phyloP scores from a whole-genome alignment of 352 stramenopile genomes.

The Peronospora destructor region DNA sequence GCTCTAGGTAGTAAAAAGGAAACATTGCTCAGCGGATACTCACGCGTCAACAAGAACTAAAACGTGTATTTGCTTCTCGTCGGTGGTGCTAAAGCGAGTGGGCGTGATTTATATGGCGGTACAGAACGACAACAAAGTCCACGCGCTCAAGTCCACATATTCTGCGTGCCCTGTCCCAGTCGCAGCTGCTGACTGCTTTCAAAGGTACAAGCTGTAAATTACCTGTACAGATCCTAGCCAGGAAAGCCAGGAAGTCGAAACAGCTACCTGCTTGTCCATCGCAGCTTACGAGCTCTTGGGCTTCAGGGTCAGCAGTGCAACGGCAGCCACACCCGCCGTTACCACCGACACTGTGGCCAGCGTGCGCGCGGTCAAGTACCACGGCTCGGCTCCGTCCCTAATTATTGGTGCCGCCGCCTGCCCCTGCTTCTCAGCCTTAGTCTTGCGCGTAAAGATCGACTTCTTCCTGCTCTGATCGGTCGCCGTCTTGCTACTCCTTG shows the following conservation, averaged over 20 bases:
- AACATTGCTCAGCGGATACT: constrained; percentile 13
- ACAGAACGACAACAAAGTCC: constrained; percentile 8
- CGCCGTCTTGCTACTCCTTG: constrained; percentile 12
- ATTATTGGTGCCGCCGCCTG: constrained; percentile 11
- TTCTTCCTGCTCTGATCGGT: constrained; percentile 21
- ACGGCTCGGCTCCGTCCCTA: constrained; percentile 27
- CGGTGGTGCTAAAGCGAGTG: constrained; percentile 18
- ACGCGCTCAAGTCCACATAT: constrained; percentile 13
- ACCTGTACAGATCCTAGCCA: constrained; percentile 1
- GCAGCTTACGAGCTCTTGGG: constrained; percentile 40
- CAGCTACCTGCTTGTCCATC: constrained; percentile 7
- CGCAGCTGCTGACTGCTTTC: constrained; percentile 23
- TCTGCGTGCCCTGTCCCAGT: constrained; percentile 20
- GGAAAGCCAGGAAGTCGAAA: constrained; percentile 26
- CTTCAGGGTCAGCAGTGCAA: constrained; percentile 55
- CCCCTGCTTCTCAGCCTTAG: constrained; percentile 36
- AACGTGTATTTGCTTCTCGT: constrained; percentile 15
- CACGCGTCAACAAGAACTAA: constrained; percentile 9
- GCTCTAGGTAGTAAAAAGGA: constrained; percentile 18
- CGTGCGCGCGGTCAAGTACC: constrained; percentile 54
- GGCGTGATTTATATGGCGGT: constrained; percentile 9
- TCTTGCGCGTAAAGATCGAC: constrained; percentile 74
- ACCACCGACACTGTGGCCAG: constrained; percentile 62
- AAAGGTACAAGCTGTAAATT: background rate
- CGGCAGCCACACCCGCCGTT: constrained; percentile 56